phyloP scores from a whole-genome alignment of 2,329 filamentous ascomycete species.

The Aureobasidium vineae region DNA sequence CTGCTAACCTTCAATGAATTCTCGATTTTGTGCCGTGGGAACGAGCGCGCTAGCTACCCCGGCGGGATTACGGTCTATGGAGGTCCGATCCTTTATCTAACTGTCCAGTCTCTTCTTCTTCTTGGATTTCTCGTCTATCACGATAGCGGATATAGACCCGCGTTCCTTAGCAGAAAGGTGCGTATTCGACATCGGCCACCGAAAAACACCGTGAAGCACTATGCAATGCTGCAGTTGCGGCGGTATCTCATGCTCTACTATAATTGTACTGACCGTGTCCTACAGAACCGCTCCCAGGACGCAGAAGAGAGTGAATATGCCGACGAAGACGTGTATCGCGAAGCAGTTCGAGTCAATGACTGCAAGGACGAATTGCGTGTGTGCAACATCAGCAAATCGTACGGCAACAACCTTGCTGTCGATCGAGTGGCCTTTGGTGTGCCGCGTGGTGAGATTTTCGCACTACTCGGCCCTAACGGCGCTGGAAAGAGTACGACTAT shows the following conservation, averaged over 20 bases:
- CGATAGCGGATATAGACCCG: constrained; percentile 66
- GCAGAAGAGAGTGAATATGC: constrained; percentile 47
- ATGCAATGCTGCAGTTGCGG: background rate
- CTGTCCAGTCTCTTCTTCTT: constrained; percentile 68
- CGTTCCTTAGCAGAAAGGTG: constrained; percentile 53
- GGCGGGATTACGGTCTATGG: constrained; percentile 73
- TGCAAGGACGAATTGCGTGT: constrained; percentile 72
- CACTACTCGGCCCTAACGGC: constrained; percentile 84
- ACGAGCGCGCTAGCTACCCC: constrained; percentile 64
- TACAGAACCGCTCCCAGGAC: constrained; percentile 42
- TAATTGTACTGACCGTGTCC: background rate
- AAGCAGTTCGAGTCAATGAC: constrained; percentile 62
- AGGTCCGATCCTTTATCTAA: constrained; percentile 78
- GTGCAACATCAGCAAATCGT: constrained; percentile 74
- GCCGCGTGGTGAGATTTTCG: constrained; percentile 77
- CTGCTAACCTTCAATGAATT: constrained; percentile 82
- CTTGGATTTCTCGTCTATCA: constrained; percentile 74
- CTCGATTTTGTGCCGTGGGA: constrained; percentile 69
- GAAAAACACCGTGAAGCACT: background rate
- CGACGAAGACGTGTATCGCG: constrained; percentile 60
- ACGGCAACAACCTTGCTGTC: constrained; percentile 74
- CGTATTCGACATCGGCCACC: background rate
- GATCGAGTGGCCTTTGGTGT: constrained; percentile 85
- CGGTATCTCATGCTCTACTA: background rate
- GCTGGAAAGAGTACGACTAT: constrained; percentile 92